phyloP scores from a whole-genome alignment of 75 land plant species.

The Adiantum capillusveneris region DNA sequence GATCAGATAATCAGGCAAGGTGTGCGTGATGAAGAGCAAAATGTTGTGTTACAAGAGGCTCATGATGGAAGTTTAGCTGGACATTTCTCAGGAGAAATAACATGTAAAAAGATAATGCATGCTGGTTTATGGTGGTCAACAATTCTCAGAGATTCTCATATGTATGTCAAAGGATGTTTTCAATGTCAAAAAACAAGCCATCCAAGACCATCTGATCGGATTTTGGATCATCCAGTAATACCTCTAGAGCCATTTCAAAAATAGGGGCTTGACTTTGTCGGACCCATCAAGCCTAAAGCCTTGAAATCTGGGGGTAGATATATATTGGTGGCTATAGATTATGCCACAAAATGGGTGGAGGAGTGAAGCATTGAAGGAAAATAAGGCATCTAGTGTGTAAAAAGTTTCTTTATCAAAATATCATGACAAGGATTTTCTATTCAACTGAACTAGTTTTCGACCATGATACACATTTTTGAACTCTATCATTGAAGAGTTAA shows the following conservation, averaged over 20 bases:
- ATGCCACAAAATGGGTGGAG: constrained; percentile 16
- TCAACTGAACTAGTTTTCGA: no score
- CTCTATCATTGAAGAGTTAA: no score
- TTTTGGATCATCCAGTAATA: background rate
- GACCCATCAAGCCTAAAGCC: background rate
- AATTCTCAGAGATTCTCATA: background rate
- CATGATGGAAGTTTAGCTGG: background rate
- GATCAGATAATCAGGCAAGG: background rate
- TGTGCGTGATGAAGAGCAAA: background rate
- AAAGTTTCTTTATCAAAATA: no score
- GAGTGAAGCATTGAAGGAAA: constrained; percentile 2
- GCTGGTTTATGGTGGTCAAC: constrained; percentile 6
- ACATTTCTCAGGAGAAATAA: background rate
- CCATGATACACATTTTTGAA: no score
- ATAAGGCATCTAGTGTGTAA: background rate
- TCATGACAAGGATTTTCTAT: no score
- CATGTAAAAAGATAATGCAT: constrained; percentile 3
- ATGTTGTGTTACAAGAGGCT: background rate
- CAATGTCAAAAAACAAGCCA: constrained; percentile 1
- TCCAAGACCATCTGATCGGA: background rate
- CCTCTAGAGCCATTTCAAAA: constrained; percentile 6
- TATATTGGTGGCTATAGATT: constrained; percentile 12
- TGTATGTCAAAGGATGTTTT: no score
- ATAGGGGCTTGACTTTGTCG: constrained; percentile 13
- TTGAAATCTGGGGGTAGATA: no score